Evolutionary conservation across 176 grass and related monocot species (phyloP), one percentile per base, ranked within the genome.

Genomic region (Lolium multiflorum): DNA sequence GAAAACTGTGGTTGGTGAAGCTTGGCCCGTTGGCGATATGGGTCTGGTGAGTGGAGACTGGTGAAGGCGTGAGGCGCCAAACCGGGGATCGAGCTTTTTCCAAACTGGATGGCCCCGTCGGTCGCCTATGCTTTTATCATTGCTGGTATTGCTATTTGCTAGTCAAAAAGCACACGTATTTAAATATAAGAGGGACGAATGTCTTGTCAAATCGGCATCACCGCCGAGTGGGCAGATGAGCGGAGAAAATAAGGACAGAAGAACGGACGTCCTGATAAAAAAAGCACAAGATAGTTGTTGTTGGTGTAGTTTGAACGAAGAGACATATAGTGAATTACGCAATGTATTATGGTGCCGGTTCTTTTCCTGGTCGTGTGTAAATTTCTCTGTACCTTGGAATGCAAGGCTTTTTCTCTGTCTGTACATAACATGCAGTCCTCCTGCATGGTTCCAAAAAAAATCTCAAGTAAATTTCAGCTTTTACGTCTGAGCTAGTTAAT

Each of bases 1-100:
- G 2, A 13, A 83, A 41, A 47, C 9, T 2, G n/a, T 80, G 81
- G 77, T 76, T 82, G 83, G 77, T 81, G 62, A 38, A 25, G 6
- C 16, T 6, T 61, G 20, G 71, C 58, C 7, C 0, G 59, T 35
- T 35, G 2, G 31, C 31, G 31, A 35, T 35, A 76, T n/a, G 0
- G 58, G 17, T 55, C 0, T 25, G 73, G 74, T 69, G 31, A 46
- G 21, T 57, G 74, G 61, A 18, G 35, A 78, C 28, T 9, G 72
- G 59, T 39, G 12, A 64, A 57, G 54, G 26, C 0, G 6, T 44
- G 13, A 75, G 26, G 22, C n/a, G 71, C 37, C 37, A 38, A 25
- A 28, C 1, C 0, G 18, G 39, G 49, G 8, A 28, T 20, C n/a
- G 7, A 6, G 13, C 7, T 58, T 59, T 74, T 80, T 67, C 44